Percentiles rank a stretch among this genome's conserved stretches.
Evolutionary conservation across 2,329 filamentous ascomycete species (phyloP).

Genomic region (Epichloe scottii): DNA sequence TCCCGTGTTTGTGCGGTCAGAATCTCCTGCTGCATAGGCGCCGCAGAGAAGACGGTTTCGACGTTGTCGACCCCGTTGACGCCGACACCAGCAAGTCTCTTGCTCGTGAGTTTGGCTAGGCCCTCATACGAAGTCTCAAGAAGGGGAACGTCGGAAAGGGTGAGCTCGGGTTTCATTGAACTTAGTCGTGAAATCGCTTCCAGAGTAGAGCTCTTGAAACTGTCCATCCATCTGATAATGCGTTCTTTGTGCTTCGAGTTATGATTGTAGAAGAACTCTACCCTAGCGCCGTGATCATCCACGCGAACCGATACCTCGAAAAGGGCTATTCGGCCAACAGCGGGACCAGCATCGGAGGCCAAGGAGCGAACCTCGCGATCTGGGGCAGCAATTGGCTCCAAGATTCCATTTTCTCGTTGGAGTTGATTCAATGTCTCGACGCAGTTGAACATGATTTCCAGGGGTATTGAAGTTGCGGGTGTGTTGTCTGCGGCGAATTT

Average conservation of each 20-base stretch:
- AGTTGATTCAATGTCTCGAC: constrained; percentile 36
- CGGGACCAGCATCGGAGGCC: constrained; percentile 31
- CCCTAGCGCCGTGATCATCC: constrained; percentile 27
- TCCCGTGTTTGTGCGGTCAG: constrained; percentile 32
- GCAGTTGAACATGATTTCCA: constrained; percentile 48
- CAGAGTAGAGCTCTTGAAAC: constrained; percentile 33
- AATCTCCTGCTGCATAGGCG: constrained; percentile 35
- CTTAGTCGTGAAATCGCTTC: constrained; percentile 30
- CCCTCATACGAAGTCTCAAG: constrained; percentile 34
- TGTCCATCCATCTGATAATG: constrained; percentile 33
- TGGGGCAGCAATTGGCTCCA: constrained; percentile 33
- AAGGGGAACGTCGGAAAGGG: constrained; percentile 35
- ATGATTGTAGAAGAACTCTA: constrained; percentile 34
- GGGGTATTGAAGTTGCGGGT: constrained; percentile 28
- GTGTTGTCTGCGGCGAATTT: constrained; percentile 25
- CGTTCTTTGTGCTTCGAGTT: constrained; percentile 28
- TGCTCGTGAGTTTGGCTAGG: constrained; percentile 29
- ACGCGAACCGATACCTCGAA: constrained; percentile 39
- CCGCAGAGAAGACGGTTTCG: constrained; percentile 36
- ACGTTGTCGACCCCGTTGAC: constrained; percentile 31
- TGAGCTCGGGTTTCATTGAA: constrained; percentile 33
- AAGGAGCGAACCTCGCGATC: constrained; percentile 25
- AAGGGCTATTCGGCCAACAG: constrained; percentile 34
- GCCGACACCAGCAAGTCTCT: constrained; percentile 27
- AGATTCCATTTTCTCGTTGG: constrained; percentile 33